These are phyloP conservation scores for Aspergillus sp. DNA, from an alignment of 2,329 filamentous ascomycete genomes.

Conservation along the genomic window DNA sequence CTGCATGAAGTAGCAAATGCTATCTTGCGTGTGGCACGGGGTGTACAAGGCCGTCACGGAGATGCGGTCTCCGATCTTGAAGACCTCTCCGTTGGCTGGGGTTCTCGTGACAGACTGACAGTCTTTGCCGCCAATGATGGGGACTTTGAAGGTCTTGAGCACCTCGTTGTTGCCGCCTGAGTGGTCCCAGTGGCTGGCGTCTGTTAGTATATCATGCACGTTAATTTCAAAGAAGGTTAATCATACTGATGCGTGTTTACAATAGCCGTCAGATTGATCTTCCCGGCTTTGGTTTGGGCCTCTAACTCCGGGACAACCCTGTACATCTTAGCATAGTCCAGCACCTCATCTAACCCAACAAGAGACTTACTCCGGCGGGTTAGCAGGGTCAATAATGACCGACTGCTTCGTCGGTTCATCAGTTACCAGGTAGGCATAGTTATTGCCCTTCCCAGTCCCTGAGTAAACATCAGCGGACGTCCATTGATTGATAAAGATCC, in stretches of 20 bases:
- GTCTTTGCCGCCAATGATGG: conserved; percentile 84
- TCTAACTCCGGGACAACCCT: conserved; percentile 68
- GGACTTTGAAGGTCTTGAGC: conserved; percentile 61
- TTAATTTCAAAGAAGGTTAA: background rate
- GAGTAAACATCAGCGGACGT: background rate
- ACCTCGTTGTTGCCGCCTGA: conserved; percentile 86
- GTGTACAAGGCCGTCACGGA: conserved; percentile 86
- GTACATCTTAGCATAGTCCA: background rate
- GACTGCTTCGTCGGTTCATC: conserved; percentile 51
- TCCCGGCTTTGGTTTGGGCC: conserved; percentile 66
- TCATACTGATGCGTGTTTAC: conserved; percentile 96
- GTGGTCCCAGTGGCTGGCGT: conserved; percentile 81
- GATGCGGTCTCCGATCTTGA: conserved; percentile 78
- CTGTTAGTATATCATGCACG: conserved; percentile 11
- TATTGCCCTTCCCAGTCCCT: conserved; percentile 47
- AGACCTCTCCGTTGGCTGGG: conserved; percentile 71
- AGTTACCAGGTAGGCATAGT: conserved; percentile 54
- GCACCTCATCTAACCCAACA: background rate
- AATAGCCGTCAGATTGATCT: conserved; percentile 82
- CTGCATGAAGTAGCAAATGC: conserved; percentile 91
- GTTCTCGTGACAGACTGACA: conserved; percentile 78
- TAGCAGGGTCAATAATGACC: conserved; percentile 53
- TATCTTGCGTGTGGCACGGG: conserved; percentile 97
- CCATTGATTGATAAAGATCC: background rate
- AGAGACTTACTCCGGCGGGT: conserved; percentile 48